These are phyloP conservation scores for Zymoseptoria pseudotritici DNA, from an alignment of 2,329 filamentous ascomycete genomes.

Conservation along the genomic window DNA sequence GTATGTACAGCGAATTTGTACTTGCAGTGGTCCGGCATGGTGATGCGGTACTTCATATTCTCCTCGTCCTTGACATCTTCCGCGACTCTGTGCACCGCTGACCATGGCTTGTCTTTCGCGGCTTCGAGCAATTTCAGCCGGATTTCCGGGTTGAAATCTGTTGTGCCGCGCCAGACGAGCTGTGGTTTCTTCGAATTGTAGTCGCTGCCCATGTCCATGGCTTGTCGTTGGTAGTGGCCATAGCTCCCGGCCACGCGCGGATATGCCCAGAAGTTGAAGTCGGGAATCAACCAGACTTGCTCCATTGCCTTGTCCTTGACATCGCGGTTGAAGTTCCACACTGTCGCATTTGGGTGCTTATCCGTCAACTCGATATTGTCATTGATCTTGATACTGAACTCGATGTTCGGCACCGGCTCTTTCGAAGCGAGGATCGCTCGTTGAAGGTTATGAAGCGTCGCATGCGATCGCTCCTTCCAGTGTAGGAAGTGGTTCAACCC, in stretches of 20 bases:
- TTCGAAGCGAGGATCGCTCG: conserved; percentile 40
- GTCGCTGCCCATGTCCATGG: conserved; percentile 18
- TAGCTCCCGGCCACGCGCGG: conserved; percentile 25
- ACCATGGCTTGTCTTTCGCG: conserved; percentile 35
- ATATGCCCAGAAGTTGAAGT: conserved; percentile 49
- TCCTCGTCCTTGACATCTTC: conserved; percentile 20
- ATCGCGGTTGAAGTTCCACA: conserved; percentile 36
- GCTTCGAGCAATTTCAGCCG: conserved; percentile 27
- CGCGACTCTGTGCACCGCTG: conserved; percentile 33
- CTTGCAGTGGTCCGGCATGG: conserved; percentile 27
- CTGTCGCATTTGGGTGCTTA: conserved; percentile 25
- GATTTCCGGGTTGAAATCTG: conserved; percentile 26
- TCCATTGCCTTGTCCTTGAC: conserved; percentile 27
- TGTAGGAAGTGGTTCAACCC: conserved; percentile 25
- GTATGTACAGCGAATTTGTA: conserved; percentile 29
- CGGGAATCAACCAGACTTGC: conserved; percentile 44
- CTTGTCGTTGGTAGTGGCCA: conserved; percentile 19
- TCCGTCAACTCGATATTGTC: conserved; percentile 35
- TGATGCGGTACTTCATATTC: conserved; percentile 19
- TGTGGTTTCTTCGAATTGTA: conserved; percentile 38
- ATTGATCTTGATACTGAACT: conserved; percentile 44
- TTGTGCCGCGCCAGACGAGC: conserved; percentile 44
- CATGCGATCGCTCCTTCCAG: conserved; percentile 27
- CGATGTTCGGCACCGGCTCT: conserved; percentile 39
- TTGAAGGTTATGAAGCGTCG: conserved; percentile 42